Evolutionary conservation across 2,329 filamentous ascomycete species (phyloP).

Genomic region (Chrysoporthe austroafricana): DNA sequence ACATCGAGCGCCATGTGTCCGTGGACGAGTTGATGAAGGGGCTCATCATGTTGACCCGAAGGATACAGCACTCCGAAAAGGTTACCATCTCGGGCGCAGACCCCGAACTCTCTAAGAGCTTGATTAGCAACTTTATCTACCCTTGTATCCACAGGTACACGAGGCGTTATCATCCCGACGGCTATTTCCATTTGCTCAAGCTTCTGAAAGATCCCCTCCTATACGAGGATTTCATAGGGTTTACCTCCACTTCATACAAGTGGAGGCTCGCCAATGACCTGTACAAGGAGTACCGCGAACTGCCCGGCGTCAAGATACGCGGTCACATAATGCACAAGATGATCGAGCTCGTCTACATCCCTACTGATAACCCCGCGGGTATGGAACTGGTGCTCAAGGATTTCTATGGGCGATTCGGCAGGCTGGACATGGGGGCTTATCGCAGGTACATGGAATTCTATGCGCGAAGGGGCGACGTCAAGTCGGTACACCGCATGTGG

Average conservation of each 20-base stretch:
- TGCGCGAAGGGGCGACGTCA: conserved; percentile 51
- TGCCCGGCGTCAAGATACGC: conserved; percentile 45
- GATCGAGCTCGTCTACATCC: conserved; percentile 46
- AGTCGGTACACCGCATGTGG: conserved; percentile 50
- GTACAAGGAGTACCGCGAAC: conserved; percentile 51
- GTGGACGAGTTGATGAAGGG: conserved; percentile 10
- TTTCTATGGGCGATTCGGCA: conserved; percentile 48
- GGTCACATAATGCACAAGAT: conserved; percentile 47
- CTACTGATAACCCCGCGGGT: conserved; percentile 41
- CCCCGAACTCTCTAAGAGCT: conserved; percentile 13
- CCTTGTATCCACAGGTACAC: conserved; percentile 22
- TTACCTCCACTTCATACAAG: conserved; percentile 39
- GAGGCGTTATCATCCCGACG: conserved; percentile 25
- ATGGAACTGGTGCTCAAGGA: conserved; percentile 54
- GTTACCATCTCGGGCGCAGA: not conserved
- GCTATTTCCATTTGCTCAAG: conserved; percentile 45
- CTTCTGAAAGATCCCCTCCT: conserved; percentile 43
- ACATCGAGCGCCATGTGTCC: conserved; percentile 14
- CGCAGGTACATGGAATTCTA: conserved; percentile 55
- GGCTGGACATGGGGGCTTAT: conserved; percentile 49
- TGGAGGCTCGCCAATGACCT: conserved; percentile 43
- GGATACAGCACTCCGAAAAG: conserved; percentile 5
- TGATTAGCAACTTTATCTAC: conserved; percentile 21
- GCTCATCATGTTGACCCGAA: conserved; percentile 15
- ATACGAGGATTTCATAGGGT: conserved; percentile 47